A percentile compares a stretch with the other conserved stretches of the same genome.
phyloP scores from a whole-genome alignment of 2,329 filamentous ascomycete species.

The Neobulgaria alba region DNA sequence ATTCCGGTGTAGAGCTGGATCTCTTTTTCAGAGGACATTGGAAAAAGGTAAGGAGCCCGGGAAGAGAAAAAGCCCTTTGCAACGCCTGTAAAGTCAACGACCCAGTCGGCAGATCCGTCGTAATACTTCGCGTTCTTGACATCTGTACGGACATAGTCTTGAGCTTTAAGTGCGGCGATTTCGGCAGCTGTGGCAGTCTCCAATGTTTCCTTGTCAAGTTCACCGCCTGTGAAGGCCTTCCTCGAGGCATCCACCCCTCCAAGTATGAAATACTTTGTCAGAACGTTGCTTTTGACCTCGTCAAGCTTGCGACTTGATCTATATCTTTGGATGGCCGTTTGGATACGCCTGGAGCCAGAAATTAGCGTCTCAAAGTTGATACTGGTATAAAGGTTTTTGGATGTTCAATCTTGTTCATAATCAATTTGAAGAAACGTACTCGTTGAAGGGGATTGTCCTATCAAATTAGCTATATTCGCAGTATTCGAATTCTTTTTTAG shows the following conservation, averaged over 20 bases:
- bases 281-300: slow-evolving; percentile 50
- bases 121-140: slow-evolving; percentile 36
- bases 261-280: slow-evolving; percentile 72
- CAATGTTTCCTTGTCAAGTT: slow-evolving; percentile 49
- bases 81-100: slow-evolving; percentile 72
- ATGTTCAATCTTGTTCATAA: no score
- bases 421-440: slow-evolving; percentile 44
- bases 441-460: slow-evolving; percentile 44
- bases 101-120: slow-evolving; percentile 50
- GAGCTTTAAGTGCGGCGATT: slow-evolving; percentile 55
- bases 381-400: no score
- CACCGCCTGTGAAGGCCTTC: slow-evolving; percentile 52
- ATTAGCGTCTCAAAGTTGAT: slow-evolving; percentile 13
- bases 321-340: slow-evolving; percentile 77
- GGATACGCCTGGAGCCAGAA: slow-evolving; percentile 57
- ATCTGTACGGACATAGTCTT: slow-evolving; percentile 43
- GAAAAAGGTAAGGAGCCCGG: slow-evolving; percentile 46
- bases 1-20: slow-evolving; percentile 57
- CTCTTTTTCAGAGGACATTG: slow-evolving; percentile 42
- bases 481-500: no score
- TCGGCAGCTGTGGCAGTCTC: slow-evolving; percentile 54
- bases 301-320: slow-evolving; percentile 68
- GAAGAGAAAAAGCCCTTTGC: slow-evolving; percentile 66
- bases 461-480: no score
- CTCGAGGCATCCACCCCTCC: slow-evolving; percentile 63